Percentiles rank a stretch among this genome's conserved stretches.
Evolutionary conservation across 73 alveolate species (phyloP).

Genomic region (Symbiodinium natans): DNA sequence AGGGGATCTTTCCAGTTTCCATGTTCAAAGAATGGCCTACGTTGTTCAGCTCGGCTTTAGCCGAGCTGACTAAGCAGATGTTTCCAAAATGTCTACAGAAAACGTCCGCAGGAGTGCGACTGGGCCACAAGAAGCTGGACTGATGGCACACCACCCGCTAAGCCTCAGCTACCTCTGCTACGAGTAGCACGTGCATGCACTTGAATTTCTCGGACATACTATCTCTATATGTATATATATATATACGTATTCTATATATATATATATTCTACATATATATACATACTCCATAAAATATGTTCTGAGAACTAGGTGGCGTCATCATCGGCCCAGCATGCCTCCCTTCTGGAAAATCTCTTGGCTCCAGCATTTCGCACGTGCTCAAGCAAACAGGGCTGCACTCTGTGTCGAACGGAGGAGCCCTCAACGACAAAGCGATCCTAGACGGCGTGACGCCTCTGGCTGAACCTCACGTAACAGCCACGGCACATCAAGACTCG

Average conservation of each 20-base stretch:
- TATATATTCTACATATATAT: too few relatives aligned
- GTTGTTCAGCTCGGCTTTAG: neutral
- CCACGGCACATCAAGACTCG: neutral
- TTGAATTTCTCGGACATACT: too few relatives aligned
- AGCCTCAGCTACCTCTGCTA: too few relatives aligned
- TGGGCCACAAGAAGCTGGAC: neutral
- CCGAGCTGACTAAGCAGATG: neutral
- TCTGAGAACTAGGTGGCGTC: too few relatives aligned
- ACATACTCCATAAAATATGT: too few relatives aligned
- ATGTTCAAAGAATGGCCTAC: neutral
- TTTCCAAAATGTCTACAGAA: neutral
- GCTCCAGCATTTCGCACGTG: neutral
- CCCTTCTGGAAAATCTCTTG: neutral
- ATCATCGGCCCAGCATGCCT: neutral
- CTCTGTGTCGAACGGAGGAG: too few relatives aligned
- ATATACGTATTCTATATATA: too few relatives aligned
- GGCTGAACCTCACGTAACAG: neutral
- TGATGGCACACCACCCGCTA: neutral
- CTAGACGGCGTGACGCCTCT: neutral
- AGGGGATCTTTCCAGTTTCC: too few relatives aligned
- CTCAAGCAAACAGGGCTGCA: too few relatives aligned
- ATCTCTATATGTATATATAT: too few relatives aligned
- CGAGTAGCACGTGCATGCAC: too few relatives aligned
- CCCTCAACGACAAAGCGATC: neutral
- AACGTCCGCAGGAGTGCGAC: neutral